Evolutionary conservation across 768 basidiomycete genomes (phyloP).

Genomic region (Royoungia palumana): DNA sequence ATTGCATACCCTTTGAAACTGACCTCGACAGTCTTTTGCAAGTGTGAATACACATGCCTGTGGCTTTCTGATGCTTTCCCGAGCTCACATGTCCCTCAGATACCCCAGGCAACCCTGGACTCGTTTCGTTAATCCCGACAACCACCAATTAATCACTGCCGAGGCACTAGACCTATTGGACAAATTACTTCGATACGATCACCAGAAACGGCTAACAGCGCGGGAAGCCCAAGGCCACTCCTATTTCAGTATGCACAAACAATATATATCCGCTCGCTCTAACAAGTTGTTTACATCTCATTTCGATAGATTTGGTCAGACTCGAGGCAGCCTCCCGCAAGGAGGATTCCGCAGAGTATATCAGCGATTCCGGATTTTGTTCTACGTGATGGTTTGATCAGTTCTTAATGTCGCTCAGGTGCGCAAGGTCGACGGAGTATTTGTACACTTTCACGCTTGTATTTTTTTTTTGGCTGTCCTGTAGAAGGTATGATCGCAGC

Average conservation of each 20-base stretch:
- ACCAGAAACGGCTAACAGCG: constrained; percentile 64
- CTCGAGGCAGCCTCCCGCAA: constrained; percentile 45
- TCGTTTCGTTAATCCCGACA: constrained; percentile 55
- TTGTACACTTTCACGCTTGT: constrained; percentile 4
- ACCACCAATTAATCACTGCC: constrained; percentile 53
- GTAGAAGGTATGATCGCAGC: constrained; percentile 7
- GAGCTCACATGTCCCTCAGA: constrained; percentile 24
- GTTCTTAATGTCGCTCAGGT: not conserved
- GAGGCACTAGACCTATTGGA: constrained; percentile 69
- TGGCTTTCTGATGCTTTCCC: not conserved
- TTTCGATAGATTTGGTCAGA: constrained; percentile 42
- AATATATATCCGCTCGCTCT: constrained; percentile 20
- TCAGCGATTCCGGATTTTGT: constrained; percentile 50
- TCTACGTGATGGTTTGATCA: constrained; percentile 29
- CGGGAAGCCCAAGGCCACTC: constrained; percentile 63
- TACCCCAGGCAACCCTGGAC: constrained; percentile 67
- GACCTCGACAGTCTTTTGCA: constrained; percentile 55
- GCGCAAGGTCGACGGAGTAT: constrained; percentile 3
- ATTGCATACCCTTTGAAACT: constrained; percentile 64
- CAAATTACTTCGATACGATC: constrained; percentile 65
- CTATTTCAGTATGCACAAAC: constrained; percentile 52
- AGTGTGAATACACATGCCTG: constrained; percentile 33
- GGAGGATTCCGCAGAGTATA: constrained; percentile 37
- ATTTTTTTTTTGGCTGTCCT: constrained; percentile 12
- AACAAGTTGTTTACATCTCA: constrained; percentile 21